Conservation (phyloP, 768 basidiomycete genomes). For the Trichaptum fuscoviolaceum region DNA sequence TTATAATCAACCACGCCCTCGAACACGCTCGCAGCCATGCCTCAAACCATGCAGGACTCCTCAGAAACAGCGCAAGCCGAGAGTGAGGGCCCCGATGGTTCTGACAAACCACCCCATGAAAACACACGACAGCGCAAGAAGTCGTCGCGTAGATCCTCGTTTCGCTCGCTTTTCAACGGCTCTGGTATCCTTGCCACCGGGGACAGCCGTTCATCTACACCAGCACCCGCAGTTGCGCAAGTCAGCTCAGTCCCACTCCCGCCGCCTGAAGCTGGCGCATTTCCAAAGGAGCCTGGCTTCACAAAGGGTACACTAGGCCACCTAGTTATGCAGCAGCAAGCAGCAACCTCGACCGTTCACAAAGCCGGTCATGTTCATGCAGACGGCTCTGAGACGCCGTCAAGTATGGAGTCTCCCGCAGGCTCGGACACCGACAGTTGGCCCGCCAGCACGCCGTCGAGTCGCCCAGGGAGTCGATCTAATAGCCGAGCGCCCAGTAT, state of each 20-base stretch:
- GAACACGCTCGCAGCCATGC: neutral
- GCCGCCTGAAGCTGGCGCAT: slow-evolving; percentile 42
- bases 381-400: slow-evolving; percentile 10
- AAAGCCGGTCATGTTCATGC: neutral
- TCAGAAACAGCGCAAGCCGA: slow-evolving; percentile 50
- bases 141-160: slow-evolving; percentile 9
- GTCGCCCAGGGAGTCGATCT: slow-evolving; percentile 36
- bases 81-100: slow-evolving; percentile 49
- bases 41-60: slow-evolving; percentile 30
- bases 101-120: slow-evolving; percentile 54
- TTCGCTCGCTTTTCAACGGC: neutral
- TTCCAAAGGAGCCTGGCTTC: slow-evolving; percentile 46
- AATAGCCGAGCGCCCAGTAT: slow-evolving; percentile 41
- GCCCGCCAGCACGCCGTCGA: slow-evolving; percentile 13
- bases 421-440: slow-evolving; percentile 13
- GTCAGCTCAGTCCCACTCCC: slow-evolving; percentile 39
- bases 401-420: slow-evolving; percentile 11
- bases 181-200: neutral
- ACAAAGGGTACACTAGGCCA: slow-evolving; percentile 41
- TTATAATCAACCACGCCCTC: neutral
- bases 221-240: neutral
- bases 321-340: slow-evolving; percentile 20
- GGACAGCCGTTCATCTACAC: neutral
- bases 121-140: slow-evolving; percentile 15
- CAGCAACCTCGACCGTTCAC: slow-evolving; percentile 1